Percentiles rank a stretch among this genome's conserved stretches.
phyloP scores from a whole-genome alignment of 805 yeast species.

The Yarrowia osloensis region DNA sequence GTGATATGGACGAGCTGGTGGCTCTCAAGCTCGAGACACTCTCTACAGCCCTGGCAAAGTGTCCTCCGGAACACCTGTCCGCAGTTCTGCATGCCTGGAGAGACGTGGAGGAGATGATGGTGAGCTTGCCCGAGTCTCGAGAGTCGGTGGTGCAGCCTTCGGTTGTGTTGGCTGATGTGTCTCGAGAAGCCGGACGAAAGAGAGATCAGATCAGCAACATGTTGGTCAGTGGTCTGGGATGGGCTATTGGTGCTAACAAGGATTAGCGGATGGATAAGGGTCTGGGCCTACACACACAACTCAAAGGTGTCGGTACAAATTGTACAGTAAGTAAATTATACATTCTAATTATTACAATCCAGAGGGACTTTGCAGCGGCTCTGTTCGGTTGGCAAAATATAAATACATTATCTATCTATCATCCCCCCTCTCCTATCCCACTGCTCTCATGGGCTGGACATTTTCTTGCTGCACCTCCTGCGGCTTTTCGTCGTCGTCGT shows the following conservation, averaged over 20 bases:
- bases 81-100: constrained; percentile 4
- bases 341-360: background rate
- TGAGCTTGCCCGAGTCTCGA: constrained; percentile 30
- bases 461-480: constrained; percentile 20
- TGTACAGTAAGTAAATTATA: background rate
- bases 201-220: constrained; percentile 52
- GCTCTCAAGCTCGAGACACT: constrained; percentile 57
- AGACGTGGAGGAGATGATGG: constrained; percentile 16
- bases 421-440: background rate
- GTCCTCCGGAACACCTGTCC: constrained; percentile 49
- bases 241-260: constrained; percentile 60
- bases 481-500: constrained; percentile 6
- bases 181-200: constrained; percentile 36
- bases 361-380: too few relatives aligned
- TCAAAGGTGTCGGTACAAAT: background rate
- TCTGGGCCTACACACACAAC: background rate
- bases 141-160: constrained; percentile 36
- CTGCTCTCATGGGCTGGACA: constrained; percentile 16
- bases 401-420: background rate
- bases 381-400: too few relatives aligned
- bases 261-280: background rate
- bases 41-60: constrained; percentile 52
- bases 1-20: constrained; percentile 50
- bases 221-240: constrained; percentile 58
- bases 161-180: constrained; percentile 33